Evolutionary conservation across 257 asterid genomes (phyloP).

Genomic region (Solanum dulcamara): DNA sequence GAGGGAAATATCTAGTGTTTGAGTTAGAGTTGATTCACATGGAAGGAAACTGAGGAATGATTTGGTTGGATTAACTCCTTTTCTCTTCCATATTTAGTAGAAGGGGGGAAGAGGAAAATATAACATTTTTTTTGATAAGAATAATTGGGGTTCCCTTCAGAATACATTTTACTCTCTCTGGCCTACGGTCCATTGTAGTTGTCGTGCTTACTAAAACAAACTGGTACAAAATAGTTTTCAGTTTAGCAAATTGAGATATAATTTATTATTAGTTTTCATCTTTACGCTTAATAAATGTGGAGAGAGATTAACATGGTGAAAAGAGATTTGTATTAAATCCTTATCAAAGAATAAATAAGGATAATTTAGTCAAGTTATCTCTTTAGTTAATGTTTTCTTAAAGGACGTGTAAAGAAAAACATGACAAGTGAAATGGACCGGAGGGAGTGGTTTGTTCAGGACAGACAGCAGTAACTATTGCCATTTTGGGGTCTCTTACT

Average conservation of each 20-base stretch:
- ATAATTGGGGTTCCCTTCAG: background rate
- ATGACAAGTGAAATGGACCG: background rate
- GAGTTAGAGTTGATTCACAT: background rate
- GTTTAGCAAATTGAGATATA: background rate
- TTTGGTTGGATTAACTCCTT: background rate
- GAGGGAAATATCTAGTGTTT: background rate
- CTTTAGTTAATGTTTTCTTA: background rate
- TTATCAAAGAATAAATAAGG: background rate
- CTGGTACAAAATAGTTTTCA: background rate
- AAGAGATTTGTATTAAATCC: background rate
- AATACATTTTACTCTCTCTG: background rate
- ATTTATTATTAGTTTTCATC: background rate
- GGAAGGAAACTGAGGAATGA: background rate
- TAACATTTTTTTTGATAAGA: background rate
- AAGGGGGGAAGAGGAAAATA: background rate
- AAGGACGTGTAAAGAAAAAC: background rate
- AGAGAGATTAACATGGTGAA: background rate
- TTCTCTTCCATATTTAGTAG: background rate
- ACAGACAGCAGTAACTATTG: background rate
- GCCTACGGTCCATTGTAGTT: background rate
- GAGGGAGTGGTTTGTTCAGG: background rate
- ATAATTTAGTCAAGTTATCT: background rate
- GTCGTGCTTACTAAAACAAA: background rate
- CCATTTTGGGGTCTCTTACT: background rate
- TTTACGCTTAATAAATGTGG: background rate